These are phyloP conservation scores for Truncatella angustata DNA, from an alignment of 2,329 filamentous ascomycete genomes.

Conservation along the genomic window DNA sequence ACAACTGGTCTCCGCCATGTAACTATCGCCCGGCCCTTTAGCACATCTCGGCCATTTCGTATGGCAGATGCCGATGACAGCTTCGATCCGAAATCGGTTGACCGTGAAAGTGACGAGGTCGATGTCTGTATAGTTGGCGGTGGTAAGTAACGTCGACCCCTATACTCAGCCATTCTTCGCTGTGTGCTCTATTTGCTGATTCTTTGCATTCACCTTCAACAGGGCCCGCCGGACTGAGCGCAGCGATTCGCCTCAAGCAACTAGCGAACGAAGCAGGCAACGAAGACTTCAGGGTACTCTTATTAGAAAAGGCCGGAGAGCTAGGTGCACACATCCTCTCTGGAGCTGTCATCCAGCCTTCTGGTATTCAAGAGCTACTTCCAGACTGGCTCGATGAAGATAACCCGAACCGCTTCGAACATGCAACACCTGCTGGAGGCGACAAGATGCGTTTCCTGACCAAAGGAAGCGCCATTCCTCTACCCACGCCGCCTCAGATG, in stretches of 20 bases:
- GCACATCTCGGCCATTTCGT: conserved; percentile 28
- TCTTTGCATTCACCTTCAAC: conserved; percentile 3
- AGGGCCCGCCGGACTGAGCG: conserved; percentile 88
- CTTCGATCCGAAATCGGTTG: conserved; percentile 67
- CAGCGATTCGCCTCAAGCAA: conserved; percentile 93
- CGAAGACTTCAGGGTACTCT: conserved; percentile 87
- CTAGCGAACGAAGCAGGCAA: conserved; percentile 92
- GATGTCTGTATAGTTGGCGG: conserved; percentile 97
- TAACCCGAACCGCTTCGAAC: conserved; percentile 84
- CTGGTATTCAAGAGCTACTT: conserved; percentile 82
- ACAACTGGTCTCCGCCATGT: conserved; percentile 11
- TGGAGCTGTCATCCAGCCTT: conserved; percentile 90
- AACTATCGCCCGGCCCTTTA: conserved; percentile 31
- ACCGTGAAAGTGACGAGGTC: conserved; percentile 89
- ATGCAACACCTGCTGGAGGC: conserved; percentile 76
- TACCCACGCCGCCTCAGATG: conserved; percentile 95
- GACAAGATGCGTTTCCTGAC: conserved; percentile 96
- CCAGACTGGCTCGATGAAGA: conserved; percentile 90
- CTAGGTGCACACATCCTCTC: conserved; percentile 52
- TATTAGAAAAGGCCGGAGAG: neutral
- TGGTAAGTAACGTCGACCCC: conserved; percentile 47
- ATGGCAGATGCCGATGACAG: conserved; percentile 43
- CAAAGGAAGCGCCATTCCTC: conserved; percentile 70
- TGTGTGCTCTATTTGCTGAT: too few relatives aligned
- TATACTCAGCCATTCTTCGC: too few relatives aligned